phyloP scores from a whole-genome alignment of 2,329 filamentous ascomycete genomes.

The Harringtonia aguacate region DNA sequence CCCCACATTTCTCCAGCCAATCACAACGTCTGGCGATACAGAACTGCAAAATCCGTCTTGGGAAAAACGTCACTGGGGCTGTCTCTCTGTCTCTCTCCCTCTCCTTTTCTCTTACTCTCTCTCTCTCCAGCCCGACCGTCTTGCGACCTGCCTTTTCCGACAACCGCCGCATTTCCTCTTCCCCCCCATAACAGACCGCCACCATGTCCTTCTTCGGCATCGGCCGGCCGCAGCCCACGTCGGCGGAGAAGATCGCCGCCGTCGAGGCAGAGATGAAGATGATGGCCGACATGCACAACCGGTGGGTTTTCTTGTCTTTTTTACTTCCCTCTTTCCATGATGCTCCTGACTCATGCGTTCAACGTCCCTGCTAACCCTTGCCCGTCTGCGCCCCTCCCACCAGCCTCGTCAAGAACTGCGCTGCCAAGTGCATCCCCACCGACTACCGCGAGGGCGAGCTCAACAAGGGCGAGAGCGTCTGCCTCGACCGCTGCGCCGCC shows the following conservation, averaged over 20 bases:
- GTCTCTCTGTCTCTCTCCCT: not conserved
- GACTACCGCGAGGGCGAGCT: slow-evolving; percentile 94
- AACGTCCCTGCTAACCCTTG: not conserved
- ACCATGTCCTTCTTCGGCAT: slow-evolving; percentile 23
- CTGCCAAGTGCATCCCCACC: slow-evolving; percentile 83
- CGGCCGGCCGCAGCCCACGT: slow-evolving; percentile 69
- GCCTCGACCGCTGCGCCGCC: slow-evolving; percentile 89
- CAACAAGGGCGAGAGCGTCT: slow-evolving; percentile 98
- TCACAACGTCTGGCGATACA: not conserved
- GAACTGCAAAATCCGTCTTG: not conserved
- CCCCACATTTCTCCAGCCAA: not conserved
- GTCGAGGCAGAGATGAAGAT: slow-evolving; percentile 97
- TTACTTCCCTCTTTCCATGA: slow-evolving; percentile 4
- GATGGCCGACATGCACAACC: slow-evolving; percentile 90
- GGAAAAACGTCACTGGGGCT: not conserved
- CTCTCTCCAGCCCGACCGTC: not conserved
- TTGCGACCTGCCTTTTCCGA: no score
- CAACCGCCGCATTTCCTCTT: not conserved
- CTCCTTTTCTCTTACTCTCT: not conserved
- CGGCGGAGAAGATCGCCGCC: slow-evolving; percentile 92
- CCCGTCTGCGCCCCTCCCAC: no score
- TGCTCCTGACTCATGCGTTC: not conserved
- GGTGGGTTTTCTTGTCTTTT: slow-evolving; percentile 43
- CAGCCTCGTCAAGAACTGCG: slow-evolving; percentile 80
- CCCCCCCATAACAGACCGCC: not conserved